A percentile compares a stretch with the other conserved stretches of the same genome.
Conservation (phyloP, 192 early-diverging fungal species). For the Linnemannia zychae region DNA sequence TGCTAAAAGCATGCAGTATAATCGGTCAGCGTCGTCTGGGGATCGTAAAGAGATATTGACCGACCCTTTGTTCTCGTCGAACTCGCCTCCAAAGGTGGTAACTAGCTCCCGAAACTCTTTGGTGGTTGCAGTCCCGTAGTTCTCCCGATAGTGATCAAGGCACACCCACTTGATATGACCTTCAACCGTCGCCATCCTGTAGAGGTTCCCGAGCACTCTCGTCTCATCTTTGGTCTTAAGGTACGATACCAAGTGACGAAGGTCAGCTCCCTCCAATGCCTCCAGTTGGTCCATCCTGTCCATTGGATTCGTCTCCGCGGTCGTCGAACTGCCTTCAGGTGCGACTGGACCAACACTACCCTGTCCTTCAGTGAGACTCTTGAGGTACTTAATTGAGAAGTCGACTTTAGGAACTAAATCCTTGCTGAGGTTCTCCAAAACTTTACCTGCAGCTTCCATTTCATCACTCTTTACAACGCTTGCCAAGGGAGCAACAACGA, state of each 20-base stretch:
- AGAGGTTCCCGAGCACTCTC: constrained; percentile 11
- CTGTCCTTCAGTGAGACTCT: not conserved
- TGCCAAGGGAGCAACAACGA: constrained; percentile 7
- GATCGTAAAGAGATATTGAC: not conserved
- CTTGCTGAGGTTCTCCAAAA: not conserved
- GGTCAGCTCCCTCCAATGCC: constrained; percentile 9
- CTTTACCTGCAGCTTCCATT: not conserved
- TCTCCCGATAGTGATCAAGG: constrained; percentile 14
- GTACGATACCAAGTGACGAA: constrained; percentile 17
- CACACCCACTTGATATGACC: constrained; percentile 33
- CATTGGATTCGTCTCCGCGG: not conserved
- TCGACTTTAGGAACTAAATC: not conserved
- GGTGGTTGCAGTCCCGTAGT: not conserved
- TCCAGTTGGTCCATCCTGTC: not conserved
- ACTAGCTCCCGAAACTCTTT: not conserved
- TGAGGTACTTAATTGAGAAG: not conserved
- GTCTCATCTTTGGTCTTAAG: not conserved
- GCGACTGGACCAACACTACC: not conserved
- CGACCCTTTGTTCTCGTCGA: not conserved
- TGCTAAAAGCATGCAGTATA: not conserved
- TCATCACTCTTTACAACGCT: not conserved
- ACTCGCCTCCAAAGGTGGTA: not conserved
- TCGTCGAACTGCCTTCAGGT: too few species aligned
- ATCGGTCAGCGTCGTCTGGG: not conserved
- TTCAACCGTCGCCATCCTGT: constrained; percentile 11